Evolutionary conservation across 768 basidiomycete genomes (phyloP), one percentile per base, ranked within the genome.

Genomic region (Royoungia palumana): DNA sequence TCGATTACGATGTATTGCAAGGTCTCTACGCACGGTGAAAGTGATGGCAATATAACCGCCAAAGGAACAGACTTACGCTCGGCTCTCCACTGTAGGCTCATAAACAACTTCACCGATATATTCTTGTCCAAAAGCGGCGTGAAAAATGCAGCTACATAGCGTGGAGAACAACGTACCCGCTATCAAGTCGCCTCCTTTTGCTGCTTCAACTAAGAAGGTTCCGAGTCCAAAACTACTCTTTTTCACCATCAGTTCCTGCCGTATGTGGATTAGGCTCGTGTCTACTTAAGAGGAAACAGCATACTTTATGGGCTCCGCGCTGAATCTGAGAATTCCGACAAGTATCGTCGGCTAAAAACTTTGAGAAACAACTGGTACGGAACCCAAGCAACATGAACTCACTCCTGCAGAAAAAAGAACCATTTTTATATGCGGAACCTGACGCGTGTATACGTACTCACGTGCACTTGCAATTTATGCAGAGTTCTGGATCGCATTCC

Each of bases 401-500:
- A 69, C 65, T 65, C 44, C 65, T 69, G 36, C 17, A 37, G 37
- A 46, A 41, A n/a, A 28, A 44, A 6, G 24, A 43, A 16, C 5
- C 13, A 6, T 60, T 12, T 48, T 19, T 10, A 37, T 35, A 37
- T 32, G 20, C 11, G 22, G 10, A 17, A 13, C 27, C 35, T 5
- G 10, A 6, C 16, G 14, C 8, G 20, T 30, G 16, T 34, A 35
- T 24, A 22, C 32, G 42, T 17, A 67, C 74, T 55, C 37, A 82
- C 81, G 61, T 74, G 46, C 75, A 70, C 51, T 71, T 66, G 58
- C 85, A 85, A 12, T 68, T 68, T 11, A 56, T 6, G 51, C 87
- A 89, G 9, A 86, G 49, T 30, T 81, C 80, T 3, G 85, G 83
- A 62, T 87, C 84, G 50, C 87, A 89, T 61, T 89, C 87, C 30